phyloP scores from a whole-genome alignment of 2,329 filamentous ascomycete genomes.

The Fusarium tjaetaba region DNA sequence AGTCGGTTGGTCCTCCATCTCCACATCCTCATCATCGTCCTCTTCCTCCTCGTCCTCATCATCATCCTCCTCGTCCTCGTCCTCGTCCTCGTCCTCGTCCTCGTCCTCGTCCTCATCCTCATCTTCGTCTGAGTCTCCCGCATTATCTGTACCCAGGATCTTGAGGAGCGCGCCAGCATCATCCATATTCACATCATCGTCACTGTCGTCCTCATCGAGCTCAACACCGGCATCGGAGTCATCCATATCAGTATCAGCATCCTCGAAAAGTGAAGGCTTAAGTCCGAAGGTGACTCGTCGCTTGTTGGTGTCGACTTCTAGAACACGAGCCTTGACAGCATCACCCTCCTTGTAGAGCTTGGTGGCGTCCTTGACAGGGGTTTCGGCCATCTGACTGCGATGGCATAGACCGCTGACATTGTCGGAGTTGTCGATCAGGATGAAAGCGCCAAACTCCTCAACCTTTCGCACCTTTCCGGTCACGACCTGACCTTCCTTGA shows the following conservation, averaged over 20 bases:
- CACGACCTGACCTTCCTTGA: constrained; percentile 82
- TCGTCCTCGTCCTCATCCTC: constrained; percentile 48
- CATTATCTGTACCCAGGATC: constrained; percentile 59
- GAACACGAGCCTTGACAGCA: constrained; percentile 88
- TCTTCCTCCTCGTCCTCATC: constrained; percentile 48
- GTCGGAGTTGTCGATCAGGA: constrained; percentile 84
- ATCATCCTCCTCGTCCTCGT: constrained; percentile 57
- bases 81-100: constrained; percentile 54
- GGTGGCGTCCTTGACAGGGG: constrained; percentile 81
- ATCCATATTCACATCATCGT: constrained; percentile 61
- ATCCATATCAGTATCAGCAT: constrained; percentile 64
- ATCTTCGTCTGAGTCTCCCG: constrained; percentile 52
- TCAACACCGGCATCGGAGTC: constrained; percentile 60
- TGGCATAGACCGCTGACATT: constrained; percentile 96
- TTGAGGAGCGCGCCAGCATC: constrained; percentile 56
- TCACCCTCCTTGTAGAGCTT: constrained; percentile 93
- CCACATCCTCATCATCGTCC: constrained; percentile 49
- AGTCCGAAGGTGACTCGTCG: constrained; percentile 88
- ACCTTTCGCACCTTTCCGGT: constrained; percentile 94
- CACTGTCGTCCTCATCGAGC: constrained; percentile 59
- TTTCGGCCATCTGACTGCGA: constrained; percentile 89
- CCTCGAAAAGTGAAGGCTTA: constrained; percentile 90
- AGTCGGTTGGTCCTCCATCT: constrained; percentile 53
- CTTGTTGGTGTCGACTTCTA: constrained; percentile 79
- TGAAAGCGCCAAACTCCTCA: constrained; percentile 94